Percentiles rank a stretch among this genome's conserved stretches.
phyloP scores from a whole-genome alignment of 345 rosid genomes.

The Arabidopsis suecica region DNA sequence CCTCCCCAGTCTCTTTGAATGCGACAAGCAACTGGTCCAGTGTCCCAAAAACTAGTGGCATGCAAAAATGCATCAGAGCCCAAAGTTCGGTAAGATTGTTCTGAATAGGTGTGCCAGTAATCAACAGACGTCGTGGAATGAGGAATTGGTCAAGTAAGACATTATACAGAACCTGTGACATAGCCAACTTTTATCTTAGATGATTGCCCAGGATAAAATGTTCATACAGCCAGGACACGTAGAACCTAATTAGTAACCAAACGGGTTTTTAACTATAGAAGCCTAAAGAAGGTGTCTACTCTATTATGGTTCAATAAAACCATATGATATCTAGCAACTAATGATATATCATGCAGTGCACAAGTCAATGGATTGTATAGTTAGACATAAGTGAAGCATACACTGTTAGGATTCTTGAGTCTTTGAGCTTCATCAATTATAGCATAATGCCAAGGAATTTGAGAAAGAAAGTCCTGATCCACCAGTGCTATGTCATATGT shows the following conservation, averaged over 20 bases:
- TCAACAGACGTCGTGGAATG: constrained; percentile 83
- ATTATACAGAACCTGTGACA: constrained; percentile 72
- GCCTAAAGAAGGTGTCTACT: background rate
- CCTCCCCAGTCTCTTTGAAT: constrained; percentile 69
- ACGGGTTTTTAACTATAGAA: background rate
- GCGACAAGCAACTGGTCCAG: constrained; percentile 69
- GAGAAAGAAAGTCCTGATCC: constrained; percentile 86
- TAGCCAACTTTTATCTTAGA: constrained; percentile 10
- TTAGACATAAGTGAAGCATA: constrained; percentile 48
- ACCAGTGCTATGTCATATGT: constrained; percentile 76
- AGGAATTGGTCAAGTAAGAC: constrained; percentile 66
- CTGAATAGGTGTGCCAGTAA: constrained; percentile 93
- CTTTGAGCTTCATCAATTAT: constrained; percentile 92
- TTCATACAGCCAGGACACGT: background rate
- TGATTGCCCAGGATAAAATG: constrained; percentile 11
- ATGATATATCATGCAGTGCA: constrained; percentile 28
- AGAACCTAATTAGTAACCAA: constrained; percentile 10
- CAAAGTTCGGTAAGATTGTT: constrained; percentile 91
- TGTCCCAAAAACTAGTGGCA: constrained; percentile 86
- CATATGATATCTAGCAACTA: constrained; percentile 14
- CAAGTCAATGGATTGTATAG: background rate
- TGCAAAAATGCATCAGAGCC: constrained; percentile 93
- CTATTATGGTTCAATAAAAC: background rate
- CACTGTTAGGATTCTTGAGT: constrained; percentile 88
- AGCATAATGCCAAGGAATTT: constrained; percentile 80